Evolutionary conservation across 768 basidiomycete genomes (phyloP).

Genomic region (Hortiboletus campestris): DNA sequence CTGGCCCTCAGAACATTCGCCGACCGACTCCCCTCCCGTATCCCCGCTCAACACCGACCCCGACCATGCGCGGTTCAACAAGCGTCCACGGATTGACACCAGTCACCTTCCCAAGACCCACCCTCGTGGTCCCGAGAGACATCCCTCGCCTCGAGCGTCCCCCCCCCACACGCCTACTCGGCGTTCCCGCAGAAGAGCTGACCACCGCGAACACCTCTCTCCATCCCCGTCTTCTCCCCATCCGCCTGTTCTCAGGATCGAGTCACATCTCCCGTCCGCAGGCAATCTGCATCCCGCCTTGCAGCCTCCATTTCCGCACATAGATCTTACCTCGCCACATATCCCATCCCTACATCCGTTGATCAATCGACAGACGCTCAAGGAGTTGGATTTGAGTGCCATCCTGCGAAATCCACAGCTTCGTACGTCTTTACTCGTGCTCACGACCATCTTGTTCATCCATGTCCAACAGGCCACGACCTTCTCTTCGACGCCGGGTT

Average conservation of each 20-base stretch:
- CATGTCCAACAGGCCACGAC: conserved; percentile 65
- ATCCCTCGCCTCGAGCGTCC: conserved; percentile 12
- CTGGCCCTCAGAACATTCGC: conserved; percentile 41
- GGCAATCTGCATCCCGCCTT: conserved; percentile 27
- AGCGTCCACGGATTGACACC: conserved; percentile 34
- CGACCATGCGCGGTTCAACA: conserved; percentile 21
- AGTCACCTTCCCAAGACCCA: conserved; percentile 14
- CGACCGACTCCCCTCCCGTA: conserved; percentile 31
- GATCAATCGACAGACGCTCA: conserved; percentile 80
- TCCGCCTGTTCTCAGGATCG: conserved; percentile 23
- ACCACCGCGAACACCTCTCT: conserved; percentile 32
- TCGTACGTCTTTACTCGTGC: conserved; percentile 51
- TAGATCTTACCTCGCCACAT: conserved; percentile 47
- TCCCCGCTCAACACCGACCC: conserved; percentile 42
- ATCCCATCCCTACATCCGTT: conserved; percentile 71
- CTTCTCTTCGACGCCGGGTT: conserved; percentile 84
- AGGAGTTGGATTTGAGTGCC: conserved; percentile 79
- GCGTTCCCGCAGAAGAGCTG: conserved; percentile 28
- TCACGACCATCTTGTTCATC: background rate
- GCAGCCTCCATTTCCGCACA: conserved; percentile 32
- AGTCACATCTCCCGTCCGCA: conserved; percentile 21
- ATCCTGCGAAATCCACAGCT: conserved; percentile 90
- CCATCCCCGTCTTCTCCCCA: conserved; percentile 24
- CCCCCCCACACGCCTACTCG: conserved; percentile 29
- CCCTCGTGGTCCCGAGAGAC: conserved; percentile 11